Percentiles rank a stretch among this genome's conserved stretches.
These are phyloP conservation scores for Hawksworthiomyces lignivorus DNA, from an alignment of 2,329 filamentous ascomycete genomes.

Conservation along the genomic window DNA sequence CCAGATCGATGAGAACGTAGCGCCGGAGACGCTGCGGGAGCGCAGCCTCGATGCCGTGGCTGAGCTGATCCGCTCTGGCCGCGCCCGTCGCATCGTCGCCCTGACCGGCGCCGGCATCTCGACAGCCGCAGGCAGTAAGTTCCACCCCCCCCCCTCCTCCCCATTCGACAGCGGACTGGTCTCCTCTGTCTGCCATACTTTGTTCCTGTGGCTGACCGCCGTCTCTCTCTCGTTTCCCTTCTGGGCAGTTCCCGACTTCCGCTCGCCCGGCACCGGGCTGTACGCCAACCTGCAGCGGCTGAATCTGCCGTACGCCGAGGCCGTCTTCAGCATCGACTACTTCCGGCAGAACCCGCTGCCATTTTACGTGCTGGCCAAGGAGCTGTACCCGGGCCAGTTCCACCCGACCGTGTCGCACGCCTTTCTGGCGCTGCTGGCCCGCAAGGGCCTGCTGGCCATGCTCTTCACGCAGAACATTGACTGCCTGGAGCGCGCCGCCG, in stretches of 20 bases:
- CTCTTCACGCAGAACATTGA: slow-evolving; percentile 98
- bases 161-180: background rate
- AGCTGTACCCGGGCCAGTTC: slow-evolving; percentile 86
- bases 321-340: slow-evolving; percentile 87
- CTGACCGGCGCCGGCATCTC: slow-evolving; percentile 89
- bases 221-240: no score
- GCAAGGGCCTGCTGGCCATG: slow-evolving; percentile 71
- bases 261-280: slow-evolving; percentile 84
- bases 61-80: slow-evolving; percentile 66
- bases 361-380: slow-evolving; percentile 86
- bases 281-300: slow-evolving; percentile 87
- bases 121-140: slow-evolving; percentile 58
- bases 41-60: slow-evolving; percentile 69
- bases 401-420: slow-evolving; percentile 82
- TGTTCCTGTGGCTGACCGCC: no score
- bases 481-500: slow-evolving; percentile 81
- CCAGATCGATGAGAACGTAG: slow-evolving; percentile 54
- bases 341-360: slow-evolving; percentile 78
- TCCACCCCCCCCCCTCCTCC: background rate
- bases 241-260: slow-evolving; percentile 75
- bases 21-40: slow-evolving; percentile 56
- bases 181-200: no score
- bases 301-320: slow-evolving; percentile 81
- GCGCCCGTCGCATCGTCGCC: slow-evolving; percentile 66
- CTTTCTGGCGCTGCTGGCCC: slow-evolving; percentile 75